Base-by-base conservation (phyloP, 75 land plant genomes). In the Azolla pinnata region DNA sequence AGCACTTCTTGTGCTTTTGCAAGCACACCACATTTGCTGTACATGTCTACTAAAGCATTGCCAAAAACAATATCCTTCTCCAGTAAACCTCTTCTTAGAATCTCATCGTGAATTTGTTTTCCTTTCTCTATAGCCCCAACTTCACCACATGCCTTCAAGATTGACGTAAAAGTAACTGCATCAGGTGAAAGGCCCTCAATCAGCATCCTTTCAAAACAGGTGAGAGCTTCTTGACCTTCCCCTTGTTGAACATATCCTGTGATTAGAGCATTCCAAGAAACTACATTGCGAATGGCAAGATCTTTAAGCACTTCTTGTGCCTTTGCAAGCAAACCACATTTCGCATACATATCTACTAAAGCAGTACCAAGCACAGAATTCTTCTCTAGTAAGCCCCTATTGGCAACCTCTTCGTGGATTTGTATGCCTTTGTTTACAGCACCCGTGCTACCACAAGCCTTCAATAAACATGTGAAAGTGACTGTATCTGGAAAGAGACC, bases 221-320 rank as follows among this genome's bases (percentile, higher is more conserved):
- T 28, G 10, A 70, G 4, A 17, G 73, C 73, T 20, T 67, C 73
- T 8, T 57, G 53, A n/a, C 35, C 53, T 1, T 18, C 17, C 44
- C 72, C 73, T 29, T 58, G 40, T 16, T 56, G 73, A 23, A 38
- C 61, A 46, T 35, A 68, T 26, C 72, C 73, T 21, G 62, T 50
- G n/a, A 70, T 67, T 62, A 70, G 70, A 2, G 17, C 44, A 32
- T 56, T 70, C 73, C 73, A 70, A 30, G 63, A 40, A 0, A 70
- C 50, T 23, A 49, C 50, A 21, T 57, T 57, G 27, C 30, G 24
- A 35, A 40, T 31, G 49, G 42, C 35, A 46, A 46, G 49, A 18
- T 18, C 50, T 0, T 61, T 32, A 44, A 61, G 30, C 20, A 61
- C 1, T 49, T 61, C 64, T 18, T 51, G 57, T 16, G 64, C 54